Base-by-base conservation (phyloP, 2,329 filamentous ascomycete genomes). In the Talaromyces sp. region DNA sequence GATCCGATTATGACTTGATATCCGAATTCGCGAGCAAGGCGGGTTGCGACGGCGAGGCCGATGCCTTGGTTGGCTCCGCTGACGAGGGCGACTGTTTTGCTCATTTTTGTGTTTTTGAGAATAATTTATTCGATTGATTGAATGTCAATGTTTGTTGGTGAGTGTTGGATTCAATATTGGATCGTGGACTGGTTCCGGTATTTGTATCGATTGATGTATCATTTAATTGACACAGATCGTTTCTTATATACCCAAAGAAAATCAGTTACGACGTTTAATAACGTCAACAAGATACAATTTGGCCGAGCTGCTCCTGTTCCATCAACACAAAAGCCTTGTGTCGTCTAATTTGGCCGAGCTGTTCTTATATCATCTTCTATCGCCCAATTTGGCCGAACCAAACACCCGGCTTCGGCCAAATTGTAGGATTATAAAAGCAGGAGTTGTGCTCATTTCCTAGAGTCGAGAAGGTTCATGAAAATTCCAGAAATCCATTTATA, bases 61-160 rank as follows among this genome's bases (percentile, higher is more conserved):
- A 61, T 58, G 27, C 60, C 60, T 59, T 62, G 56, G 55, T 62
- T 62, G 21, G 57, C 60, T 41, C 60, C 60, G 31, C 52, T 62
- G 41, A 62, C 59, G 35, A 62, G 38, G 49, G 54, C 60, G 27
- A 62, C 6, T 24, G 43, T 46, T 24, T 46, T 46, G 43, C n/a
- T 46, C 43, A 46, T 46, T 10, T 21, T 43, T 43, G 17, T 43
- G 19, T 24, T 24, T 13, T 43, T 11, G n/a, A 21, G 41, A 4
- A 24, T 10, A 3, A 24, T 10, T 21, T 46, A 24, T 11, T 24
- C 4, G 13, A 19, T 46, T 46, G 43, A 10, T 46, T 46, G 13
- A 10, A 19, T 21, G 9, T 46, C 19, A 13, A 46, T 4, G 19
- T 24, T 46, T 17, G n/a, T 24, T 46, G 43, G n/a, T 46, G 5